Evolutionary conservation across 1,284 basidiomycete species (phyloP).

Genomic region (Trichosporon sp.): DNA sequence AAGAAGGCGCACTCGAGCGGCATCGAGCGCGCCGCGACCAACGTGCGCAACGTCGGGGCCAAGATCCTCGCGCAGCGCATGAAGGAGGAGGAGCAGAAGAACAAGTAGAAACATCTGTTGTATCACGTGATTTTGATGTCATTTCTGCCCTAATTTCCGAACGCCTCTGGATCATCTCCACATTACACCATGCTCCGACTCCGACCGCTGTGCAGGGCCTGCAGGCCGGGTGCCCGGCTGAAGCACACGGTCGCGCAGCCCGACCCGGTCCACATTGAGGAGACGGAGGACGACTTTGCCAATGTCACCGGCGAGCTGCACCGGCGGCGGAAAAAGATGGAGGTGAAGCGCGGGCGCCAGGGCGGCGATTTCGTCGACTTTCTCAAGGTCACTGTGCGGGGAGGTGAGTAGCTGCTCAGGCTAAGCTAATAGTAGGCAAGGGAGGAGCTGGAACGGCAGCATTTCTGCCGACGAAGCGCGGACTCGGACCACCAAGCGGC

Average conservation of each 20-base stretch:
- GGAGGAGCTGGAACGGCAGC: slow-evolving; percentile 82
- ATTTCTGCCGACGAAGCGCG: slow-evolving; percentile 72
- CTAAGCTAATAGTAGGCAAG: slow-evolving; percentile 61
- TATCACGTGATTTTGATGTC: slow-evolving; percentile 23
- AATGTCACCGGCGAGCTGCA: slow-evolving; percentile 46
- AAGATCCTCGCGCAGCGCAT: slow-evolving; percentile 46
- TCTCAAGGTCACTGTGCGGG: slow-evolving; percentile 72
- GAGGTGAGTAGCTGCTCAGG: slow-evolving; percentile 61
- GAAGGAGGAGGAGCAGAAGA: slow-evolving; percentile 26
- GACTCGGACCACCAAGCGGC: slow-evolving; percentile 81
- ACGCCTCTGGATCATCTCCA: not conserved
- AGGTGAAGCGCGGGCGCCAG: slow-evolving; percentile 56
- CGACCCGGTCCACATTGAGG: slow-evolving; percentile 24
- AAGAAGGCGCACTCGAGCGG: slow-evolving; percentile 52
- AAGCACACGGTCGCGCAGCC: slow-evolving; percentile 20
- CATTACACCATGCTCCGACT: slow-evolving; percentile 1
- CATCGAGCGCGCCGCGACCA: slow-evolving; percentile 54
- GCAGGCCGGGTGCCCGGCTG: slow-evolving; percentile 5
- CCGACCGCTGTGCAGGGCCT: not conserved
- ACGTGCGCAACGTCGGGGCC: slow-evolving; percentile 53
- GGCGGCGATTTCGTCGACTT: slow-evolving; percentile 80
- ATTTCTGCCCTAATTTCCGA: slow-evolving; percentile 9
- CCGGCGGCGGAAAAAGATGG: slow-evolving; percentile 48
- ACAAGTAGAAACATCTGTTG: not conserved
- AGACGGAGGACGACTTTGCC: slow-evolving; percentile 37